phyloP scores from a whole-genome alignment of 768 basidiomycete genomes.

The Lentinula aciculospora region DNA sequence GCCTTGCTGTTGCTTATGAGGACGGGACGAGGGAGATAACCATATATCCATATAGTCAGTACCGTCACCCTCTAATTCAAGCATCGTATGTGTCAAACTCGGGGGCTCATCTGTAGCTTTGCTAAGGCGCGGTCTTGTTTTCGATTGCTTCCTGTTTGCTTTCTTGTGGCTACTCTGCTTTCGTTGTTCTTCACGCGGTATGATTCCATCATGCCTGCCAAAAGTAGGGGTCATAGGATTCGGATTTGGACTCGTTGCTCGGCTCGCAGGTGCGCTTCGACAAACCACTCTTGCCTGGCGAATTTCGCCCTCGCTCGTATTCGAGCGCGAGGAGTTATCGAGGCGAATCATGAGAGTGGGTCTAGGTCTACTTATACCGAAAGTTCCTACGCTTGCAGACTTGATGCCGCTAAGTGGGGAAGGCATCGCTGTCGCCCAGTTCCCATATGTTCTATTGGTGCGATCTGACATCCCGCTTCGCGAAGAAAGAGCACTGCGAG shows the following conservation, averaged over 20 bases:
- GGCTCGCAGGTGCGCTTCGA: conserved; percentile 43
- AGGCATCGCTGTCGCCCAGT: not conserved
- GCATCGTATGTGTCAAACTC: not conserved
- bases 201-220: too few species aligned
- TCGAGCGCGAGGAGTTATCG: conserved; percentile 3
- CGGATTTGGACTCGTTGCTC: conserved; percentile 20
- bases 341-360: conserved; percentile 3
- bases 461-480: conserved; percentile 29
- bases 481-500: conserved; percentile 3
- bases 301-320: conserved; percentile 15
- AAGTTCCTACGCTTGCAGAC: not conserved
- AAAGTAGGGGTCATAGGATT: not conserved
- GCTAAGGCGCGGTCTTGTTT: not conserved
- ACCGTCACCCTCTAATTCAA: not conserved
- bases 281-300: conserved; percentile 39
- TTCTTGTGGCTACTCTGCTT: not conserved
- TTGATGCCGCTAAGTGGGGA: not conserved
- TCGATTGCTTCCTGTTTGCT: not conserved
- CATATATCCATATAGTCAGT: not conserved
- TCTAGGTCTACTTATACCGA: not conserved
- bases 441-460: conserved; percentile 20
- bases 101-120: not conserved
- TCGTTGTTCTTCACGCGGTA: not conserved
- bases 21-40: not conserved
- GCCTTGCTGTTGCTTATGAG: not conserved